phyloP scores from a whole-genome alignment of 2,329 filamentous ascomycete genomes.

The Penicillium sp. region DNA sequence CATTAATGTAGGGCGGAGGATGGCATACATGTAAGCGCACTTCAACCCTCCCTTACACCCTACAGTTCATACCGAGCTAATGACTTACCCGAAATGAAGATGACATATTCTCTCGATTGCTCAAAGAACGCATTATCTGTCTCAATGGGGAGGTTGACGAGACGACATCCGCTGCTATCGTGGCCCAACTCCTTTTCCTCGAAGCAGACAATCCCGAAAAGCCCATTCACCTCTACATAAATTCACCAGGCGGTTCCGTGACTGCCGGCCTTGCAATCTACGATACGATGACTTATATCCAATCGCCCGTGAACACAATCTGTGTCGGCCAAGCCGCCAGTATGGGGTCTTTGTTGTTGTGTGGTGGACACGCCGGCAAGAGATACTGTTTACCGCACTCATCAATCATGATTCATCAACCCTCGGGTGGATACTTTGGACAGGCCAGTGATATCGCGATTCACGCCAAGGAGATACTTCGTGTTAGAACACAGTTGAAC shows the following conservation, averaged over 20 bases:
- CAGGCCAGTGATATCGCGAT: conserved; percentile 83
- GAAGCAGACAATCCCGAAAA: conserved; percentile 95
- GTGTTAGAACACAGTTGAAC: conserved; percentile 80
- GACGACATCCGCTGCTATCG: conserved; percentile 83
- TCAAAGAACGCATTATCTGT: conserved; percentile 90
- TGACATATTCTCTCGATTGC: conserved; percentile 76
- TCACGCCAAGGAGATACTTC: conserved; percentile 92
- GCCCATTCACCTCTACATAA: conserved; percentile 96
- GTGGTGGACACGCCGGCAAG: conserved; percentile 79
- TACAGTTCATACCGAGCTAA: conserved; percentile 13
- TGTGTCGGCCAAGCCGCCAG: conserved; percentile 92
- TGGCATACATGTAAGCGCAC: conserved; percentile 68
- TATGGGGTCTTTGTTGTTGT: conserved; percentile 87
- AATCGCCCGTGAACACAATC: conserved; percentile 86
- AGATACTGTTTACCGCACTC: conserved; percentile 88
- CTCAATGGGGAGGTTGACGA: conserved; percentile 91
- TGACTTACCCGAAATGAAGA: conserved; percentile 43
- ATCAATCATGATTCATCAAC: conserved; percentile 96
- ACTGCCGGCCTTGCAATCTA: conserved; percentile 85
- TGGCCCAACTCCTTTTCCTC: conserved; percentile 94
- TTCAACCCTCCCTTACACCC: not conserved
- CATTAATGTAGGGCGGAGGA: conserved; percentile 61
- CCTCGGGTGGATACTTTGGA: conserved; percentile 68
- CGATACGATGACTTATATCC: conserved; percentile 98
- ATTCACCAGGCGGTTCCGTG: conserved; percentile 90